phyloP scores from a whole-genome alignment of 352 stramenopile species.

The Phytopythium vexans region DNA sequence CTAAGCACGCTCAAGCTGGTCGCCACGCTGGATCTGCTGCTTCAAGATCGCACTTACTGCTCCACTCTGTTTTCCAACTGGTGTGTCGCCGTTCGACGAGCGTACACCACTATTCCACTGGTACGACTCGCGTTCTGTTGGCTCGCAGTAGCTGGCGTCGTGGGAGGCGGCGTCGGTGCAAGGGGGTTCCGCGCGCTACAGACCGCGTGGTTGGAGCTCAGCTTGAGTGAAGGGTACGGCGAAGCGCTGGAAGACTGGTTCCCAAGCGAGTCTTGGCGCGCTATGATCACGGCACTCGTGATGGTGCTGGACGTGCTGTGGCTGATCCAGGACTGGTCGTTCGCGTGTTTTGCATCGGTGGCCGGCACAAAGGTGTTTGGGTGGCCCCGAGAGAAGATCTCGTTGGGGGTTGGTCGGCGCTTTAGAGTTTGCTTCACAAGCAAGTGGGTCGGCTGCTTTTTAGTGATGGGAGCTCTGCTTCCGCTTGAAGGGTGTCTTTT shows the following conservation, averaged over 20 bases:
- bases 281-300: conserved; percentile 25
- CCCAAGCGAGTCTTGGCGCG: conserved; percentile 38
- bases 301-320: conserved; percentile 46
- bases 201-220: conserved; percentile 18
- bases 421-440: conserved; percentile 29
- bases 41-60: conserved; percentile 35
- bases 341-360: conserved; percentile 39
- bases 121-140: conserved; percentile 29
- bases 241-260: conserved; percentile 16
- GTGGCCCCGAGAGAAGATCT: conserved; percentile 25
- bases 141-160: conserved; percentile 11
- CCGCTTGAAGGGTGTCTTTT: conserved; percentile 51
- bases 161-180: conserved; percentile 26
- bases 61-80: conserved; percentile 25
- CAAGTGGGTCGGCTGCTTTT: conserved; percentile 44
- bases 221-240: conserved; percentile 6
- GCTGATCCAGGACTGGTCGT: conserved; percentile 48
- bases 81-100: conserved; percentile 17
- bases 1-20: conserved; percentile 35
- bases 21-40: conserved; percentile 37
- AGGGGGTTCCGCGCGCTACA: conserved; percentile 17
- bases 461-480: conserved; percentile 44
- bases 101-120: conserved; percentile 16
- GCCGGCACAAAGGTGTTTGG: conserved; percentile 38
- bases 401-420: conserved; percentile 10